A percentile compares a stretch with the other conserved stretches of the same genome.
These are phyloP conservation scores for Teratosphaeria nubilosa DNA, from an alignment of 2,329 filamentous ascomycete species.

Conservation along the genomic window DNA sequence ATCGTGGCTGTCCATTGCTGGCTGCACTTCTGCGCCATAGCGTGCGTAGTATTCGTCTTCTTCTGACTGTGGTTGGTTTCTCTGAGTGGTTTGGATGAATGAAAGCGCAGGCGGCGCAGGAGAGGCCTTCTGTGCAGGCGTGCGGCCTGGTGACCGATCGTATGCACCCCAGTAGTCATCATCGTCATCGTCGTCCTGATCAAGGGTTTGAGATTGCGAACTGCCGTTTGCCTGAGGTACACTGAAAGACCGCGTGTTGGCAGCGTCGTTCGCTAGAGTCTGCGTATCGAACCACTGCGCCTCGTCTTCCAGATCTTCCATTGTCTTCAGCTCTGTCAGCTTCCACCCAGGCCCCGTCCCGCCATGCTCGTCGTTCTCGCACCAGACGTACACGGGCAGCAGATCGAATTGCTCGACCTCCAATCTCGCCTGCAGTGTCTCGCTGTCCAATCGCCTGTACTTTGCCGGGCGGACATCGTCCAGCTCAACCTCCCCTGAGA, in stretches of 20 bases:
- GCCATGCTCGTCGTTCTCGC: conserved; percentile 52
- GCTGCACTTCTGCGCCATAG: conserved; percentile 65
- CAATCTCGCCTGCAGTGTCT: conserved; percentile 62
- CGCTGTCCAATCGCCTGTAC: conserved; percentile 61
- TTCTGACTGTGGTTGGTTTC: conserved; percentile 14
- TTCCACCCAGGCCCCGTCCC: conserved; percentile 53
- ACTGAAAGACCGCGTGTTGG: conserved; percentile 1
- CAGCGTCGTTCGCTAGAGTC: conserved; percentile 48
- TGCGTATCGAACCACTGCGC: conserved; percentile 49
- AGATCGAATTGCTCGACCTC: conserved; percentile 52
- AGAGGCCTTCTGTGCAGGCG: conserved; percentile 52
- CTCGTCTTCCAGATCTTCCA: conserved; percentile 44
- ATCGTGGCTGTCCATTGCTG: conserved; percentile 70
- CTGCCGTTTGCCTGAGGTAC: conserved; percentile 11
- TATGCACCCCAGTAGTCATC: conserved; percentile 77
- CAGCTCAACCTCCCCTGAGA: conserved; percentile 69
- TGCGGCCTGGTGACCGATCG: conserved; percentile 58
- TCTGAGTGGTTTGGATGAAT: conserved; percentile 18
- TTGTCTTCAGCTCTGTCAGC: conserved; percentile 58
- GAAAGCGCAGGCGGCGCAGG: conserved; percentile 42
- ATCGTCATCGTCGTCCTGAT: conserved; percentile 49
- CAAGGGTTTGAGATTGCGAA: conserved; percentile 1
- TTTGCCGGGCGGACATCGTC: conserved; percentile 54
- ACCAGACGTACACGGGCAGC: conserved; percentile 59
- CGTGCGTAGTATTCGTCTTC: conserved; percentile 53